Conservation (phyloP, 176 grass and related monocot genomes). For the Aegilops bicornis region DNA sequence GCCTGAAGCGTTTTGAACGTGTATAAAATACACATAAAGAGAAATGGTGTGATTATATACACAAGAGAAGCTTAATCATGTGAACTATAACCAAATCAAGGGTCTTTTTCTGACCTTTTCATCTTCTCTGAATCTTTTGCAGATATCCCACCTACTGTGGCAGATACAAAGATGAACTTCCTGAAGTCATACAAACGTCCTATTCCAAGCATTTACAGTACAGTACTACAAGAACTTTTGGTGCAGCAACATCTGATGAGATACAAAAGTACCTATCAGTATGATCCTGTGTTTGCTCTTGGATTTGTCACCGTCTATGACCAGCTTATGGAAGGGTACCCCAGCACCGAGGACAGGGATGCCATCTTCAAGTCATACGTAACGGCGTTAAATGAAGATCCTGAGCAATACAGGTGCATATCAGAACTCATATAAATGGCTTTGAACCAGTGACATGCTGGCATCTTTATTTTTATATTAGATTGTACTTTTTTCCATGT, state of each 20-base stretch:
- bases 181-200: slow-evolving; percentile 90
- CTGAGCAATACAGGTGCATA: slow-evolving; percentile 70
- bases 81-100: slow-evolving; percentile 6
- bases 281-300: slow-evolving; percentile 92
- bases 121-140: slow-evolving; percentile 31
- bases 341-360: slow-evolving; percentile 73
- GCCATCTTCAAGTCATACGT: slow-evolving; percentile 84
- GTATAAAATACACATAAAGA: background rate
- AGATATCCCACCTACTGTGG: slow-evolving; percentile 83
- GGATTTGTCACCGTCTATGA: slow-evolving; percentile 94
- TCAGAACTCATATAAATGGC: slow-evolving; percentile 4
- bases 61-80: slow-evolving; percentile 5
- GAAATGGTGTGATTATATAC: slow-evolving; percentile 5
- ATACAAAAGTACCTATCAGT: slow-evolving; percentile 97
- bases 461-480: slow-evolving; percentile 1
- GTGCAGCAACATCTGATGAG: slow-evolving; percentile 95
- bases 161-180: slow-evolving; percentile 87
- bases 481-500: background rate
- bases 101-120: background rate
- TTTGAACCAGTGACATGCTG: slow-evolving; percentile 7
- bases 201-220: slow-evolving; percentile 96
- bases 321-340: slow-evolving; percentile 95
- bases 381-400: slow-evolving; percentile 82
- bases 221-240: slow-evolving; percentile 86
- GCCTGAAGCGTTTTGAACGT: background rate